These are phyloP conservation scores for Aspergillus eucalypticola DNA, from an alignment of 2,329 filamentous ascomycete genomes.

Conservation along the genomic window DNA sequence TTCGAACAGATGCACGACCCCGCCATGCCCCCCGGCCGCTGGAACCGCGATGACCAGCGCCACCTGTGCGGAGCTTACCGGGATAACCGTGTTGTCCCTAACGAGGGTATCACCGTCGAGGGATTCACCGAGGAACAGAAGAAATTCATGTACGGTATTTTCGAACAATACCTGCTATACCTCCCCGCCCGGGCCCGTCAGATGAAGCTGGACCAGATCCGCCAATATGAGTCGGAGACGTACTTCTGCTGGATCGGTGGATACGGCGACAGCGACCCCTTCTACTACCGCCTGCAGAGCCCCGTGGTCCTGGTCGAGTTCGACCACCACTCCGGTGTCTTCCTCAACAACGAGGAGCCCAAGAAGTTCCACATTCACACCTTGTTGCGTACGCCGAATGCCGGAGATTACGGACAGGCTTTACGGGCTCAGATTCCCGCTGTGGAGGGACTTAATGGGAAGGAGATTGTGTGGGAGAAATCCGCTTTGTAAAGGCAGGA, in stretches of 20 bases:
- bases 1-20: conserved; percentile 64
- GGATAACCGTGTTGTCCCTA: conserved; percentile 75
- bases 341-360: conserved; percentile 70
- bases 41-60: conserved; percentile 79
- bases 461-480: conserved; percentile 37
- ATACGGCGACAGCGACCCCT: conserved; percentile 65
- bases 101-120: conserved; percentile 64
- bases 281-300: conserved; percentile 76
- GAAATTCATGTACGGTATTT: conserved; percentile 57
- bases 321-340: conserved; percentile 78
- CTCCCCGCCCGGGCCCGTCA: conserved; percentile 59
- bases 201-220: conserved; percentile 57
- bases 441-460: conserved; percentile 39
- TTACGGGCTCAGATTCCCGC: conserved; percentile 42
- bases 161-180: conserved; percentile 68
- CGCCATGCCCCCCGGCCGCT: conserved; percentile 62
- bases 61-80: conserved; percentile 76
- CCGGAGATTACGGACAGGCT: conserved; percentile 70
- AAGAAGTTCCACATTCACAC: conserved; percentile 81
- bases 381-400: conserved; percentile 69
- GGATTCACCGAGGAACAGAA: conserved; percentile 50
- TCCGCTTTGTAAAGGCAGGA: conserved; percentile 9
- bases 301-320: conserved; percentile 75
- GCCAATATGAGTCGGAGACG: conserved; percentile 64
- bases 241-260: conserved; percentile 78